Base-by-base conservation (phyloP, 2,329 filamentous ascomycete species). In the Lachnellula suecica region DNA sequence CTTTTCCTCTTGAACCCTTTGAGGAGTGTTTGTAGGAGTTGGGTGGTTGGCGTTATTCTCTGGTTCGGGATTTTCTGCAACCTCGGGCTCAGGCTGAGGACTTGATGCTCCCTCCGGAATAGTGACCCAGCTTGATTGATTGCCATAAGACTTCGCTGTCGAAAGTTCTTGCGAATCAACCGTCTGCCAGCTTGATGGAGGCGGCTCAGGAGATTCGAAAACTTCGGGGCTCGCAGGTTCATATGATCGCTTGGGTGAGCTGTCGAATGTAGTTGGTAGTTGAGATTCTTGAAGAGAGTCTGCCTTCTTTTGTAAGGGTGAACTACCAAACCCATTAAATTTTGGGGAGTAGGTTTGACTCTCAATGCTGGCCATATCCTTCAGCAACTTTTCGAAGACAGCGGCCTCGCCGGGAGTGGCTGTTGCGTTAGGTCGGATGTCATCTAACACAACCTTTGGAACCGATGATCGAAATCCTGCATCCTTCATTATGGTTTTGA, bases 401-500 rank as follows among this genome's bases (percentile, higher is more conserved):
- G 48, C 52, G 4, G 50, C 55, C 47, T 65, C 64, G 44, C 54
- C 56, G 34, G 61, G 61, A 34, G 38, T 64, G 40, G 61, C 56
- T 24, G 63, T 46, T 3, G 56, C 57, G 19, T 62, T 63, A 5
- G 66, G 66, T 37, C 51, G 57, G 38, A 61, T 53, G 23, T 63
- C 54, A 43, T 56, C 63, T 29, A 61, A 41, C 20, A 71, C 56
- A 13, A 75, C 70, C 3, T 73, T 72, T 45, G 74, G 70, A 40
- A 78, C 59, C 17, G 70, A 70, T 20, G 74, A 74, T 31, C 74
- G 68, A 60, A 78, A 79, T 4, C 75, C 76, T 13, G 74, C 75
- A 44, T 79, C 72, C 44, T 68, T 71, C 37, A 79, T 78, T 44
- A 79, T 64, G 38, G 70, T 60, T 43, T 70, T 71, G 35, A 78